Conservation (phyloP, 257 asterid genomes). For the Petrea volubilis region DNA sequence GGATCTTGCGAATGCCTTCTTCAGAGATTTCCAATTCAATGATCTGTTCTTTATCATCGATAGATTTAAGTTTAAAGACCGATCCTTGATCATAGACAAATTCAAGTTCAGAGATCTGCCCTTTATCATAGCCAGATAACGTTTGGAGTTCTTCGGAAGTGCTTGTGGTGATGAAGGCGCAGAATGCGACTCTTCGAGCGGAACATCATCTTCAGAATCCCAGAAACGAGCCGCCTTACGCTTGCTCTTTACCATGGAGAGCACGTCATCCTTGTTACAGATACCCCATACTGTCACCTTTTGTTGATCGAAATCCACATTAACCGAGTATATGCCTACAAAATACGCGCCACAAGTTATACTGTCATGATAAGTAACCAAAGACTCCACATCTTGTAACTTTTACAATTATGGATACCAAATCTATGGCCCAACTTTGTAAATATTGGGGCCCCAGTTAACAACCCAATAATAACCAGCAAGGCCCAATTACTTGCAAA, state of each 20-base stretch:
- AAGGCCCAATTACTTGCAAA: background rate
- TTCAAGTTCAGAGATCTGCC: conserved; percentile 49
- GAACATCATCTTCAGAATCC: conserved; percentile 42
- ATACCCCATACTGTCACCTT: conserved; percentile 92
- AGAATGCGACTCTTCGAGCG: conserved; percentile 23
- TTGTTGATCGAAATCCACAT: conserved; percentile 56
- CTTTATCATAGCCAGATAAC: conserved; percentile 47
- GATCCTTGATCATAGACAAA: conserved; percentile 24
- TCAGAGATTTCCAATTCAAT: conserved; percentile 43
- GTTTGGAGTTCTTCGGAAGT: conserved; percentile 18
- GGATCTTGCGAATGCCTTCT: conserved; percentile 58
- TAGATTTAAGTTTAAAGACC: background rate
- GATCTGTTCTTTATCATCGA: too few relatives aligned
- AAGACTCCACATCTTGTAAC: too few relatives aligned
- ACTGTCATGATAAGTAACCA: too few relatives aligned
- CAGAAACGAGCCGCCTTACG: conserved; percentile 74
- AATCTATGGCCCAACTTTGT: background rate
- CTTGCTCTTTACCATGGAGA: conserved; percentile 46
- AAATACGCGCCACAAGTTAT: too few relatives aligned
- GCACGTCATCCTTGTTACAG: conserved; percentile 67
- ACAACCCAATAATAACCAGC: background rate
- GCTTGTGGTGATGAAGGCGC: conserved; percentile 39
- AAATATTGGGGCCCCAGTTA: conserved; percentile 8
- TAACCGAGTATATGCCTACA: conserved; percentile 74
- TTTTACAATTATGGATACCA: too few relatives aligned